Conservation (phyloP, 305 asterid genomes). For the Lippia alba region DNA sequence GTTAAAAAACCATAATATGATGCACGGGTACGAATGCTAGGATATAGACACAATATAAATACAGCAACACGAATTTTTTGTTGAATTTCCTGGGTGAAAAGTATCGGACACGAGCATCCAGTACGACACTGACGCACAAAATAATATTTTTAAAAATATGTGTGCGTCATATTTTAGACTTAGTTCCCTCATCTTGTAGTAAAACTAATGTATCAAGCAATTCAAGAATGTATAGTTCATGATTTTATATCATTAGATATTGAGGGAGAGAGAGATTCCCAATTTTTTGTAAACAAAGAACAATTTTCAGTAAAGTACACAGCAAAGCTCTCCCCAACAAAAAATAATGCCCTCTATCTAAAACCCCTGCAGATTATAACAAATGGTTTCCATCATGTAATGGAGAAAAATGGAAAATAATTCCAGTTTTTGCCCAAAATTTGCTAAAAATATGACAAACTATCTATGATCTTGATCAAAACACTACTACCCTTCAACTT, state of each 20-base stretch:
- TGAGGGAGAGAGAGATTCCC: neutral
- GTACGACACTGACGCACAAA: too few species aligned
- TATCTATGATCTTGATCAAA: neutral
- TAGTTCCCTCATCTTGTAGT: too few species aligned
- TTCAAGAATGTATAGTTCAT: too few species aligned
- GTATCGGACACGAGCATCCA: too few species aligned
- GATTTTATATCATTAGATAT: neutral
- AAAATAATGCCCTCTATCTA: neutral
- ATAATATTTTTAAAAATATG: too few species aligned
- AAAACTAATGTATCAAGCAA: too few species aligned
- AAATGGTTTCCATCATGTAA: conserved; percentile 23
- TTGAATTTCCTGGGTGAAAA: too few species aligned
- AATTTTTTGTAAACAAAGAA: neutral
- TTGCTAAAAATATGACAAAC: conserved; percentile 24
- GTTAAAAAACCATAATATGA: too few species aligned
- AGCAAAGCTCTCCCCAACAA: conserved; percentile 20
- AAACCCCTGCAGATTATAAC: conserved; percentile 15
- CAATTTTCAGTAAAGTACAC: neutral
- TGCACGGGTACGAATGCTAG: too few species aligned
- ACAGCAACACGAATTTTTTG: too few species aligned
- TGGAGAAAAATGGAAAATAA: conserved; percentile 20
- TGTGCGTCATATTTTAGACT: too few species aligned
- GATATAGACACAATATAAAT: too few species aligned
- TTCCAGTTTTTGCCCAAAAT: conserved; percentile 26
- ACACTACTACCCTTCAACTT: conserved; percentile 26